A percentile compares a stretch with the other conserved stretches of the same genome.
Conservation (phyloP, 2,329 filamentous ascomycete species). For the Calonectria montana region DNA sequence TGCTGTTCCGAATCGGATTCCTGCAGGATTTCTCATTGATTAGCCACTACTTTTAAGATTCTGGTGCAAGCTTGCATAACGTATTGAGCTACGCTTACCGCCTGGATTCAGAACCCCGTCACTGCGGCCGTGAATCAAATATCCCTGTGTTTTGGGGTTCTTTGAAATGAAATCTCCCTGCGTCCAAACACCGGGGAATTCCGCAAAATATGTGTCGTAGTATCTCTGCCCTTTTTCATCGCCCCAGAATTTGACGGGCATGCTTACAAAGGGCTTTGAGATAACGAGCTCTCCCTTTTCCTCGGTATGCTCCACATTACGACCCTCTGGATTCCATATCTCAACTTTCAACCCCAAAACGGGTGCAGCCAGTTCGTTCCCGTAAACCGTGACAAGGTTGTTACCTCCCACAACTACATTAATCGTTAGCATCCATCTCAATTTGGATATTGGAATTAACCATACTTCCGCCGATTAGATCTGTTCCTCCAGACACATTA, state of each 20-base stretch:
- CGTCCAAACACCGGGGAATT: neutral
- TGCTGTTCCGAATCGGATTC: neutral
- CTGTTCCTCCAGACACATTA: neutral
- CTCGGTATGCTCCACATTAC: neutral
- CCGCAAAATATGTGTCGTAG: neutral
- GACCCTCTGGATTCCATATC: neutral
- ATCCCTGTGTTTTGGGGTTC: neutral
- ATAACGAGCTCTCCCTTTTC: neutral
- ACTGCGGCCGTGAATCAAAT: neutral
- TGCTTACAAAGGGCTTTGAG: neutral
- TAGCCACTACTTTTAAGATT: no score
- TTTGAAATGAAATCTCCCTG: neutral
- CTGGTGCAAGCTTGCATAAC: no score
- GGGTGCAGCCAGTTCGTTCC: neutral
- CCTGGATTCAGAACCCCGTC: neutral
- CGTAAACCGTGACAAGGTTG: neutral
- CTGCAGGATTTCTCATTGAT: neutral
- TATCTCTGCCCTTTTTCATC: neutral
- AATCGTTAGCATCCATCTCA: neutral
- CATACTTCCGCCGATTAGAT: neutral
- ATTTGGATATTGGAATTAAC: neutral
- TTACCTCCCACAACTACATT: neutral
- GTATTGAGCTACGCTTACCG: neutral
- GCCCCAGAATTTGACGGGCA: neutral
- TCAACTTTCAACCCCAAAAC: neutral